Evolutionary conservation across 768 basidiomycete genomes (phyloP), one percentile per base, ranked within the genome.

Genomic region (Naganishia kalamii): DNA sequence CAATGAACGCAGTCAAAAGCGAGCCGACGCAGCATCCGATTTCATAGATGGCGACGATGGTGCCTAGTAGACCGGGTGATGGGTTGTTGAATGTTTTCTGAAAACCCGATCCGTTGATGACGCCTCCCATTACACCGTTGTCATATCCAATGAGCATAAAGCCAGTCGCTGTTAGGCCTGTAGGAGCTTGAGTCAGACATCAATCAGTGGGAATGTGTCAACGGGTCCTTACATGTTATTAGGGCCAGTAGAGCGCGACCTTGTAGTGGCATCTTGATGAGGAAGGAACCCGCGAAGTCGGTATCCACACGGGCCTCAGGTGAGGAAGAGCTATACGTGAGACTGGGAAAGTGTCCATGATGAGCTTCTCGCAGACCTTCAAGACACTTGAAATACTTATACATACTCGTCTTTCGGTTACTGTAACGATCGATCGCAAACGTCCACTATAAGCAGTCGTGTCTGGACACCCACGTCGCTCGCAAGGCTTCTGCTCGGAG

Each of bases 11-110:
- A 13, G 69, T 68, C 25, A 66, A 46, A 29, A 75, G 62, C 4
- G 74, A 65, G 7, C 74, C 74, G 21, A 68, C 62, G 13, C 66
- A 50, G 47, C 74, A 75, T 1, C 74, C 74, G 37, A 69, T 68
- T 23, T 75, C 74, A 62, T 72, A 71, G 32, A 73, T 70, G n/a
- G 72, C 70, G 8, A 73, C 70, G 54, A 70, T 65, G 0, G 70
- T 70, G 13, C 72, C 72, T 47, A 68, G 69, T 1, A 73, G 60
- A 37, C 62, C 57, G 15, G 71, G 62, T 10, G 69, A 68, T 2
- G 68, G 63, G 35, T 47, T 61, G 48, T 47, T 65, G 35, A 59
- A 54, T 4, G 66, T 65, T 21, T 68, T 69, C 37, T 49, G 50
- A 48, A 64, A 63, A 50, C 47, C 33, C 12, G 62, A 51, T 19